phyloP scores from a whole-genome alignment of 2,329 filamentous ascomycete species.

The Nannizzia gypsea region DNA sequence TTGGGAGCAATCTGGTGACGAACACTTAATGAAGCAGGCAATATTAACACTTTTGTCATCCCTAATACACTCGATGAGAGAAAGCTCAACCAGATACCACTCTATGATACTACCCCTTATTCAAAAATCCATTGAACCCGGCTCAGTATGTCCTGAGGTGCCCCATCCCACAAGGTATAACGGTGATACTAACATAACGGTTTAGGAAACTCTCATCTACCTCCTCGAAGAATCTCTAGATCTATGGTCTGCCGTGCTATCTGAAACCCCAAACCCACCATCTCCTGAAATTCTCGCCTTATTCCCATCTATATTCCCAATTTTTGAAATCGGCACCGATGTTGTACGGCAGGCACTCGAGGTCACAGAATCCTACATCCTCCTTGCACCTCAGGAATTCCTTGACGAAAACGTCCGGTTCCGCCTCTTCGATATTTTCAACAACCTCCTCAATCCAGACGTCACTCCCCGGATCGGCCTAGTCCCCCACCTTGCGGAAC shows the following conservation, averaged over 20 bases:
- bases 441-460: conserved; percentile 29
- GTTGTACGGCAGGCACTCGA: conserved; percentile 50
- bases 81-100: conserved; percentile 66
- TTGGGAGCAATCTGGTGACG: conserved; percentile 76
- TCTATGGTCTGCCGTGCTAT: conserved; percentile 67
- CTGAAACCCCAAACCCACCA: conserved; percentile 50
- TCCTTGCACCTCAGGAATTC: conserved; percentile 46
- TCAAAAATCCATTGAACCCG: conserved; percentile 62
- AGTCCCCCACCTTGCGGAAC: conserved; percentile 45
- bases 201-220: conserved; percentile 55
- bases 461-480: conserved; percentile 30
- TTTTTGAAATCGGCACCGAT: conserved; percentile 55
- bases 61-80: conserved; percentile 74
- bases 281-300: conserved; percentile 52
- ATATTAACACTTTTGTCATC: conserved; percentile 77
- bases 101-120: conserved; percentile 71
- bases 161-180: neutral
- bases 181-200: neutral
- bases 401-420: conserved; percentile 30
- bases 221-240: conserved; percentile 86
- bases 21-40: conserved; percentile 86
- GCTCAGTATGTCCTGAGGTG: conserved; percentile 43
- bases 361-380: conserved; percentile 58
- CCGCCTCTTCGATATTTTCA: conserved; percentile 28
- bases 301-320: conserved; percentile 50